These are phyloP conservation scores for Pouteria campechiana DNA, from an alignment of 179 eudicot species.

Conservation along the genomic window DNA sequence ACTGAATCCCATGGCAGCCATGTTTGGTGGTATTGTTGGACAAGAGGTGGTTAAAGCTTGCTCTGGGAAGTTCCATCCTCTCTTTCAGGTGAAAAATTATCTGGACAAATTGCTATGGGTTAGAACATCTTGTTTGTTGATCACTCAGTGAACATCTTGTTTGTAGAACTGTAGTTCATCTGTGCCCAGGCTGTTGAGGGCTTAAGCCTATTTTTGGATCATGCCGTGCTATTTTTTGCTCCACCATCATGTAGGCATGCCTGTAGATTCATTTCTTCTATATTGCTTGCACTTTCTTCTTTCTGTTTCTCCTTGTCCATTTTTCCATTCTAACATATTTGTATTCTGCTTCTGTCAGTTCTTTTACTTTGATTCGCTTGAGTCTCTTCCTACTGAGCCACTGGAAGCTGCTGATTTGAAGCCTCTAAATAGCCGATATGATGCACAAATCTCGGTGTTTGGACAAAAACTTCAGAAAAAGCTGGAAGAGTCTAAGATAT, in stretches of 20 bases:
- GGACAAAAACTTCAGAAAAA: slow-evolving; percentile 81
- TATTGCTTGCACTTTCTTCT: background rate
- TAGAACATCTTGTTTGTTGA: too few relatives aligned
- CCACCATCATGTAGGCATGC: too few relatives aligned
- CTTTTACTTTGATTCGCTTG: slow-evolving; percentile 88
- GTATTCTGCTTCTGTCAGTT: slow-evolving; percentile 32
- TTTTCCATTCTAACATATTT: background rate
- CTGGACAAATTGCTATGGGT: background rate
- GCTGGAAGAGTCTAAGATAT: slow-evolving; percentile 61
- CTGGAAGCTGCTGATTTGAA: slow-evolving; percentile 49
- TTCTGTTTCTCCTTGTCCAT: background rate
- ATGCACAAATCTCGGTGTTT: slow-evolving; percentile 94
- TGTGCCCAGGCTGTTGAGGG: too few relatives aligned
- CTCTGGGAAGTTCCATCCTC: slow-evolving; percentile 96
- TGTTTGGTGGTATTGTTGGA: slow-evolving; percentile 98
- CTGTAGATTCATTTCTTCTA: too few relatives aligned
- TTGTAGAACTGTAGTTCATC: too few relatives aligned
- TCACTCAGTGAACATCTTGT: too few relatives aligned
- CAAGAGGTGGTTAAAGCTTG: slow-evolving; percentile 97
- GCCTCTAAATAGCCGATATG: slow-evolving; percentile 77
- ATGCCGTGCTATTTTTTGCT: too few relatives aligned
- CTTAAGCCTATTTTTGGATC: too few relatives aligned
- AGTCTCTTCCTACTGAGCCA: slow-evolving; percentile 80
- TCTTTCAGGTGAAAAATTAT: slow-evolving; percentile 53
- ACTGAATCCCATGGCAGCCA: slow-evolving; percentile 97